These are phyloP conservation scores for Camelina sativa DNA, from an alignment of 345 rosid species.

Conservation along the genomic window DNA sequence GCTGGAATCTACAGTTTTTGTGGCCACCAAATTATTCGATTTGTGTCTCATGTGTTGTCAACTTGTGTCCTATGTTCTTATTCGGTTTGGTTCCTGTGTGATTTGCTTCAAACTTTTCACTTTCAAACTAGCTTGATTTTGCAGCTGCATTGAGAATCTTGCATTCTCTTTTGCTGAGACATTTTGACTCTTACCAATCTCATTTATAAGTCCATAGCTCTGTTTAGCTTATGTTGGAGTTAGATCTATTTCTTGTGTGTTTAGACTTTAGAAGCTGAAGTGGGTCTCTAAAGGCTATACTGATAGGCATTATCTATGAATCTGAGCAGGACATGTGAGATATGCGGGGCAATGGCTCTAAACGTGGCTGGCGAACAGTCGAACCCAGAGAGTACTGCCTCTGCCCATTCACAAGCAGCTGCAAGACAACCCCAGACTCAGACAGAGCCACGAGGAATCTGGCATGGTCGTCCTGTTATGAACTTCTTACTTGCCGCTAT, in stretches of 20 bases:
- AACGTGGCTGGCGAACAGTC: conserved; percentile 54
- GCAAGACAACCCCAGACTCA: conserved; percentile 43
- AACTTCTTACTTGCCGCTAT: conserved; percentile 64
- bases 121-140: conserved; percentile 5
- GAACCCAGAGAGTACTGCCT: conserved; percentile 37
- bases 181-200: conserved; percentile 14
- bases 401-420: conserved; percentile 45
- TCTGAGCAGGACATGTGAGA: conserved; percentile 62
- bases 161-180: conserved; percentile 11
- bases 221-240: conserved; percentile 8
- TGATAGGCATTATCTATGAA: conserved; percentile 20
- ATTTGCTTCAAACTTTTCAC: conserved; percentile 19
- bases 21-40: conserved; percentile 17
- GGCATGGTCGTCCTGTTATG: conserved; percentile 69
- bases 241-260: conserved; percentile 17
- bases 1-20: conserved; percentile 35
- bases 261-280: conserved; percentile 21
- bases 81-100: conserved; percentile 13
- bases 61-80: conserved; percentile 21
- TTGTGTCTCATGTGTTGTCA: conserved; percentile 35
- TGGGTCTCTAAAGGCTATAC: not conserved
- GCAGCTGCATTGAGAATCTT: conserved; percentile 23
- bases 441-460: conserved; percentile 52
- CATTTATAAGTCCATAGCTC: not conserved
- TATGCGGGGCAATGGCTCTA: conserved; percentile 60